Base-by-base conservation (phyloP, 1,139 yeast genomes). In the Blastobotrys apis region DNA sequence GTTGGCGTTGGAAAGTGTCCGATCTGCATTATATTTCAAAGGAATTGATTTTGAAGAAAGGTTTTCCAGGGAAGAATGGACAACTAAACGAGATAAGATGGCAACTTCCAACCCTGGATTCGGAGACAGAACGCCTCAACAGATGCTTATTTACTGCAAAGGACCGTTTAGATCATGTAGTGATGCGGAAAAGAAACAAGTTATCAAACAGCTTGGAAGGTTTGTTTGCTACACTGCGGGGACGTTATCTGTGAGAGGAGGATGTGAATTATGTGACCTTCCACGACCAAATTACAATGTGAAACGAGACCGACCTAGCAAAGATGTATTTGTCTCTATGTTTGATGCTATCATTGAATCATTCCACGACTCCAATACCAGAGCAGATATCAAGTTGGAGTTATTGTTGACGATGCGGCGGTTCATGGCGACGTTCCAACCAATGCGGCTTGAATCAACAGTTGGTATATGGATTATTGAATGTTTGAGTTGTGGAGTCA, bases 381-480 rank as follows among this genome's bases (percentile, higher is more conserved):
- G 3, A 19, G 20, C 22, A 4, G 13, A 15, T 17, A 41, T 59
- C 15, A 42, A 57, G 6, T 25, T 53, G 13, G 58, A 51, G 29
- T 42, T 53, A 3, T 32, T 55, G 20, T 37, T 26, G 5, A 37
- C 58, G 9, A 22, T 59, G 33, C 40, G 47, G 22, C 34, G 58
- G 19, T 49, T 49, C 6, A 36, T 50, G 10, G 32, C 51, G 4
- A 52, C 51, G 13, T 43, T 51, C 40, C 50, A 49, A 23, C 52
- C 60, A 22, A 49, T 41, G 25, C 27, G 39, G 10, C 35, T 41
- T 21, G 39, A 49, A 2, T 47, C 52, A 2, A 48, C 49, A 5
- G 37, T 62, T 5, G 59, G 58, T 4, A 44, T 47, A 3, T 65
- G 68, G 68, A 39, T 58, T 5, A 45, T 53, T 3, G 52, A 55